Percentiles rank a stretch among this genome's conserved stretches.
phyloP scores from a whole-genome alignment of 2,329 filamentous ascomycete genomes.

The Colletotrichum simmondsii region DNA sequence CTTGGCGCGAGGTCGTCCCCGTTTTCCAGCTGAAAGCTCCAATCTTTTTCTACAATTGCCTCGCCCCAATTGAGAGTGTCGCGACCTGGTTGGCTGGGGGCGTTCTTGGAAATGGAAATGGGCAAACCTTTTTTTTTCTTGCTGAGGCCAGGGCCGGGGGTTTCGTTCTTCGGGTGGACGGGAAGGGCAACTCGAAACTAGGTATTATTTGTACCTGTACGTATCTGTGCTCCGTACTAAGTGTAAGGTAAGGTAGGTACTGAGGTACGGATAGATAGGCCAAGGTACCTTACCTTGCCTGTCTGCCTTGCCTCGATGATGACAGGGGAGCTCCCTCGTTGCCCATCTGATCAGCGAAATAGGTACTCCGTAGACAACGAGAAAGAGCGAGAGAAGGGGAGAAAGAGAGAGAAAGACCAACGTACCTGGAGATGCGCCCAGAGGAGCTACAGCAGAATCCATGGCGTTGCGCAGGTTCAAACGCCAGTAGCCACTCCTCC shows the following conservation, averaged over 20 bases:
- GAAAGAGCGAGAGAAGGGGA: not conserved
- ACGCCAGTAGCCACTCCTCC: conserved; percentile 26
- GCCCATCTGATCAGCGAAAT: not conserved
- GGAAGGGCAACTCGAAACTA: not conserved
- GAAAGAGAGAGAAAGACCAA: not conserved
- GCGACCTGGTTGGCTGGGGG: not conserved
- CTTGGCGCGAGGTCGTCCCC: conserved; percentile 14
- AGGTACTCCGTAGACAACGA: not conserved
- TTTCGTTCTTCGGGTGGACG: not conserved
- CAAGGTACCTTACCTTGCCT: not conserved
- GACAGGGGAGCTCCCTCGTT: not conserved
- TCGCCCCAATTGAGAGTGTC: not conserved
- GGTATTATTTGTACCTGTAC: not conserved
- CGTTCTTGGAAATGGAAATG: not conserved
- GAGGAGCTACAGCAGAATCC: not conserved
- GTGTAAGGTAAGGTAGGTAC: too few relatives aligned
- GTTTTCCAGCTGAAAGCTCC: not conserved
- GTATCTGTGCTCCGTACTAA: too few relatives aligned
- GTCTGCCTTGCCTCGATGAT: not conserved
- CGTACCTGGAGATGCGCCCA: not conserved
- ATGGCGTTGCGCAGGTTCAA: conserved; percentile 20
- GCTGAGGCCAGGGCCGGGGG: not conserved
- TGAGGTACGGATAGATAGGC: not conserved
- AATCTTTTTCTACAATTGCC: too few relatives aligned
- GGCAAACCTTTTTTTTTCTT: not conserved